Evolutionary conservation across 1,284 basidiomycete species (phyloP).

Genomic region (Naganishia cerealis): DNA sequence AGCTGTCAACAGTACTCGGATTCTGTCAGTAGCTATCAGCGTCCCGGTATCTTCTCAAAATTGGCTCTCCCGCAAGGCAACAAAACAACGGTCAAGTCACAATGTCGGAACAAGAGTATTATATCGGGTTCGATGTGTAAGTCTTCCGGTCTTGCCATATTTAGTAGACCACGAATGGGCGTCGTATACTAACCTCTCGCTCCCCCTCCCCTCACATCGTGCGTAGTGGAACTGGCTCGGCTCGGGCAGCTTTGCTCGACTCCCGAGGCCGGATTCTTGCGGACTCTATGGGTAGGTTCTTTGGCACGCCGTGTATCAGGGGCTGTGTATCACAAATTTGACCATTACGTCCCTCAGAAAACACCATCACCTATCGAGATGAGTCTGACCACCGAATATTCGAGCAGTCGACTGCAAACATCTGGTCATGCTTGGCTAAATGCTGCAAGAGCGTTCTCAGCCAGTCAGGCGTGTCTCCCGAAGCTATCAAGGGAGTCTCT

Average conservation of each 20-base stretch:
- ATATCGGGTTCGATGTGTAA: constrained; percentile 63
- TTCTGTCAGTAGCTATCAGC: too few species aligned
- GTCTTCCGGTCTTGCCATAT: constrained; percentile 34
- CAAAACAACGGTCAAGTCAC: not conserved
- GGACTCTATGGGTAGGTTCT: constrained; percentile 47
- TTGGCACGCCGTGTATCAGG: not conserved
- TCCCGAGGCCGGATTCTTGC: constrained; percentile 74
- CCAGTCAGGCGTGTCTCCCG: constrained; percentile 64
- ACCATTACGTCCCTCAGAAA: constrained; percentile 57
- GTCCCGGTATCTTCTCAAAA: not conserved
- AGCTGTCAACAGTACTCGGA: too few species aligned
- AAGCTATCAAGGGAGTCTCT: constrained; percentile 79
- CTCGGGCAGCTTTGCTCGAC: constrained; percentile 79
- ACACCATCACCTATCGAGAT: constrained; percentile 82
- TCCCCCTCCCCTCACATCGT: not conserved
- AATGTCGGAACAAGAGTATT: constrained; percentile 48
- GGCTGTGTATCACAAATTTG: not conserved
- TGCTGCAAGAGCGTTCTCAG: constrained; percentile 71
- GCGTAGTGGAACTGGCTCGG: constrained; percentile 80
- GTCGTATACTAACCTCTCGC: not conserved
- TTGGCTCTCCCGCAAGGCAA: not conserved
- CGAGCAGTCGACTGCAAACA: constrained; percentile 74
- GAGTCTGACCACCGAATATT: constrained; percentile 84
- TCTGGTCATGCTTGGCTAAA: constrained; percentile 77
- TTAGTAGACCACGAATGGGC: not conserved